A percentile compares a stretch with the other conserved stretches of the same genome.
Conservation (phyloP, 2,329 filamentous ascomycete species). For the Alternaria brassicicola region DNA sequence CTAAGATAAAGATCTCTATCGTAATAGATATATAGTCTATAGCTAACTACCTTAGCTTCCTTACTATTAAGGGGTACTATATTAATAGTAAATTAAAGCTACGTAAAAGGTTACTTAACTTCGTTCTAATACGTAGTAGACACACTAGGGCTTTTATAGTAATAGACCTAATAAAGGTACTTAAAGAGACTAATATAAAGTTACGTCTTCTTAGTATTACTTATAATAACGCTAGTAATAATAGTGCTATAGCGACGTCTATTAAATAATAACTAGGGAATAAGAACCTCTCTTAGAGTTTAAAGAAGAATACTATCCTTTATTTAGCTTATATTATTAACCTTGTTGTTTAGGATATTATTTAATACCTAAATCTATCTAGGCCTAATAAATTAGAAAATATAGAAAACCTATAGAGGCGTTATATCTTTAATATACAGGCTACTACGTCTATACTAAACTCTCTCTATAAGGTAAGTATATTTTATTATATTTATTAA, state of each 20-base stretch:
- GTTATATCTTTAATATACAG: background rate
- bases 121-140: slow-evolving; percentile 2
- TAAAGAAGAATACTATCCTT: background rate
- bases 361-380: slow-evolving; percentile 1
- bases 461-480: background rate
- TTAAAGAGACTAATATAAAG: background rate
- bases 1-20: slow-evolving; percentile 3
- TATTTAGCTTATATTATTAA: slow-evolving; percentile 9
- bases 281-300: background rate
- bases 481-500: background rate
- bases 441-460: background rate
- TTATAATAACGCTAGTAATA: background rate
- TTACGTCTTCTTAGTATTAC: background rate
- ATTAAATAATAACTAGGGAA: background rate
- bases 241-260: background rate
- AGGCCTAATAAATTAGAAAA: background rate
- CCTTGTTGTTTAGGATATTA: slow-evolving; percentile 2
- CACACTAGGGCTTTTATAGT: slow-evolving; percentile 1
- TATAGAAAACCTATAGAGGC: background rate
- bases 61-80: slow-evolving; percentile 12
- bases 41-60: slow-evolving; percentile 11
- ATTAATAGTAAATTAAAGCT: slow-evolving; percentile 3
- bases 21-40: slow-evolving; percentile 4
- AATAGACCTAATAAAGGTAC: background rate
- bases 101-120: slow-evolving; percentile 12